These are phyloP conservation scores for Hapsidospora chrysogenum DNA, from an alignment of 495 filamentous ascomycete genomes.

Conservation along the genomic window DNA sequence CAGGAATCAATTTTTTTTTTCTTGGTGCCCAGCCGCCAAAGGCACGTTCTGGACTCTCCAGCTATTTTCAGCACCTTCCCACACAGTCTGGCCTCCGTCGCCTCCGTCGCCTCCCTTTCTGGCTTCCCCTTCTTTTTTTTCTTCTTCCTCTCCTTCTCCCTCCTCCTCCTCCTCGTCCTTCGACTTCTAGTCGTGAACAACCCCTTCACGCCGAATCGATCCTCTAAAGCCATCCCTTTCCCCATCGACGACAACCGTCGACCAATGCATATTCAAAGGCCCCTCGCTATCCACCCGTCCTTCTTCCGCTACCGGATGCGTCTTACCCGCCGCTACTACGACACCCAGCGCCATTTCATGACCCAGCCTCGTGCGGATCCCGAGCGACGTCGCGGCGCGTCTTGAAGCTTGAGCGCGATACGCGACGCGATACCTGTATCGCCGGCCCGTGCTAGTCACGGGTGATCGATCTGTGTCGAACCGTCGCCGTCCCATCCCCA, in stretches of 20 bases:
- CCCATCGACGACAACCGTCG: constrained; percentile 4
- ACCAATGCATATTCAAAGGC: constrained; percentile 29
- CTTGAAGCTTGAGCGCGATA: constrained; percentile 17
- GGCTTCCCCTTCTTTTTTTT: constrained; percentile 5
- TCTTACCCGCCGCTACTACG: constrained; percentile 18
- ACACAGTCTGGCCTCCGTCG: no score
- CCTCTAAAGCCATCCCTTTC: no score
- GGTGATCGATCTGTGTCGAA: no score
- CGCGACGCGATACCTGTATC: background rate
- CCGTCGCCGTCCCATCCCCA: no score
- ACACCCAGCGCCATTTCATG: constrained; percentile 17
- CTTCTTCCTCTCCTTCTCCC: constrained; percentile 7
- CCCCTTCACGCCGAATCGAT: no score
- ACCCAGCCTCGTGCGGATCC: constrained; percentile 28
- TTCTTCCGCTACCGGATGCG: constrained; percentile 32
- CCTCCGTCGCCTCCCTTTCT: constrained; percentile 1
- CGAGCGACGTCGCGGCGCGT: constrained; percentile 31
- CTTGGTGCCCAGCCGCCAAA: no score
- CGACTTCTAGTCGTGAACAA: no score
- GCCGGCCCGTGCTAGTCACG: no score
- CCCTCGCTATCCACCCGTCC: constrained; percentile 18
- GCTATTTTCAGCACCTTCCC: no score
- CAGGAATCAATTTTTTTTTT: no score
- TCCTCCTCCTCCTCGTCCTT: constrained; percentile 8
- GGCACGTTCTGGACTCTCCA: no score